Evolutionary conservation across 1,284 basidiomycete species (phyloP), one percentile per base, ranked within the genome.

Genomic region (Rhodotorula sp.): DNA sequence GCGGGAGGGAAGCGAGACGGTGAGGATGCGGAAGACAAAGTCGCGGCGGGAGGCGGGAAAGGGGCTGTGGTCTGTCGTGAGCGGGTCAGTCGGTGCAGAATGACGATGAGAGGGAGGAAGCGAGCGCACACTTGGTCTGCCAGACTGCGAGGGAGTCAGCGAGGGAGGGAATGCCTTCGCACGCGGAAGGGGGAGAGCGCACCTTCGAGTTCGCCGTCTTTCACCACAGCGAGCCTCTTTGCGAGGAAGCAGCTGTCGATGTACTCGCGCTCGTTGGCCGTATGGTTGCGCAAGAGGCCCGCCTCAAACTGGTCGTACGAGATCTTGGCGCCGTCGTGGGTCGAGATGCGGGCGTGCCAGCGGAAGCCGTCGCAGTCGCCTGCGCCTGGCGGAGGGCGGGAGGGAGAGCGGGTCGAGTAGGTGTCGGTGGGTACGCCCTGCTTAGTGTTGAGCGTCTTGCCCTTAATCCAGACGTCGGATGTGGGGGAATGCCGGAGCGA

Each of bases 1-100:
- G 1, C 53, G 13, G 0, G 71, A 15, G 7, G 57, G 53, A 9
- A 55, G 34, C n/a, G 66, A 51, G 41, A 25, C 22, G n/a, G 74
- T 75, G 50, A 67, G 56, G 61, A 75, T 59, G 25, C 56, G 29
- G 44, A 72, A 67, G 50, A 61, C 56, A n/a, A 75, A 75, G 15
- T 64, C 69, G 55, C 74, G 71, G 19, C 66, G 63, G 39, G 71
- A 51, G 12, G 71, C 65, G 44, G 64, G 69, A 32, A 63, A 61
- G 34, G 68, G 58, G 50, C 64, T 62, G 19, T 64, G 39, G 66
- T 61, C 72, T 66, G 67, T 44, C 5, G 21, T 5, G 50, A 5
- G 50, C n/a, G 50, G 12, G n/a, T 13, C n/a, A n/a, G n/a, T 2
- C 15, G 13, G 50, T 13, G 50, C 3, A 6, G 1, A 7, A 7